Base-by-base conservation (phyloP, 129 eudicot species). In the Gnaphalium uliginosum region DNA sequence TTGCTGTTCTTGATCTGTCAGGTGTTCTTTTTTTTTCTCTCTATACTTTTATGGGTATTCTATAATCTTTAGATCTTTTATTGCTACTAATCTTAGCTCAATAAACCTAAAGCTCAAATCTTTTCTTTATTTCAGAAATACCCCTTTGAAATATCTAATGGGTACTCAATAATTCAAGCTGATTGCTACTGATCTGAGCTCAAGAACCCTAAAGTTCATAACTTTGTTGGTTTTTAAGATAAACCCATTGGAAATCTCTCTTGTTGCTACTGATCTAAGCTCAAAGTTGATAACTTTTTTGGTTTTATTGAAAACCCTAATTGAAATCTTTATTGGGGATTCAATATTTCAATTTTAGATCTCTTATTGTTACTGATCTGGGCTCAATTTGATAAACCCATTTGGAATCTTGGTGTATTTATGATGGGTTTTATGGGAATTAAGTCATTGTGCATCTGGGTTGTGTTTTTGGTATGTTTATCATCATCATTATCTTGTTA, bases 351-450 rank as follows among this genome's bases (percentile, higher is more conserved):
- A n/a, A 19, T 17, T 4, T 56, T 21, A 17, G 61, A 56, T 53
- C 60, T 53, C 22, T 53, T 53, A 17, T 53, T 17, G 60, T 6
- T 59, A 24, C 10, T 8, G 15, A 59, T 61, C 66, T 61, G 33
- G 4, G 17, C 66, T 25, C 32, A 25, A 17, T 69, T 19, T 24
- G 25, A 41, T 43, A 43, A 25, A 46, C 74, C 74, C 62, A 48
- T 25, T 29, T 25, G 57, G 21, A 70, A 39, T 81, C 69, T 23
- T 18, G 7, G 43, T 15, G 9, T 21, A 48, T 15, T 74, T 58
- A 84, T 80, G 87, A 81, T 90, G 81, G 85, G 72, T 77, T 75
- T 56, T 72, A 51, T 71, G 59, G 65, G 68, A 66, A 66, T 79
- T 27, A 78, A 66, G 80, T 27, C 76, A 79, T 48, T 68, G 58